phyloP scores from a whole-genome alignment of 169 alveolate species.

The Cryptosporidium baileyi region DNA sequence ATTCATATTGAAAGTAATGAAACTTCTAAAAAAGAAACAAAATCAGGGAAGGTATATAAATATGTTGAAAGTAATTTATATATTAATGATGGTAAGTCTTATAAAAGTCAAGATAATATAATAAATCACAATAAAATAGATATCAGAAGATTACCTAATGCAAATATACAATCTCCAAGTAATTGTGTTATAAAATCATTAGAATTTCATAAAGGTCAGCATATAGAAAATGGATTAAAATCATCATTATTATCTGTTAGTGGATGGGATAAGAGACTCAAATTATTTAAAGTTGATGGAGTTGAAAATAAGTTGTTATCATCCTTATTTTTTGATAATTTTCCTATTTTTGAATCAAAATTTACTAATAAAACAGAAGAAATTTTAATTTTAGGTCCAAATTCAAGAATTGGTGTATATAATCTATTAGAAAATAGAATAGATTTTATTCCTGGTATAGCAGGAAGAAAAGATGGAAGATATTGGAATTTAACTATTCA shows the following conservation, averaged over 20 bases:
- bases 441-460: conserved; percentile 55
- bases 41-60: conserved; percentile 6
- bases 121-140: conserved; percentile 19
- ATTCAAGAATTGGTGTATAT: conserved; percentile 51
- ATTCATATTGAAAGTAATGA: background rate
- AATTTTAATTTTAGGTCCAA: conserved; percentile 34
- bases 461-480: conserved; percentile 53
- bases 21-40: background rate
- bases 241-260: conserved; percentile 45
- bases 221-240: background rate
- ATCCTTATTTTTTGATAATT: conserved; percentile 50
- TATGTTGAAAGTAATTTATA: background rate
- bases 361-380: conserved; percentile 41
- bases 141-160: conserved; percentile 41
- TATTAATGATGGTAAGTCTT: background rate
- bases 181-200: conserved; percentile 40
- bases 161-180: conserved; percentile 63
- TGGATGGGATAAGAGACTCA: conserved; percentile 63
- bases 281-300: conserved; percentile 51
- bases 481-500: conserved; percentile 63
- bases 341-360: conserved; percentile 53
- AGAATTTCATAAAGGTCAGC: conserved; percentile 58
- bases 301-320: conserved; percentile 29
- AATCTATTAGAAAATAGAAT: conserved; percentile 39
- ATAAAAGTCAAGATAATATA: background rate